Evolutionary conservation across 1,139 yeast genomes (phyloP).

Genomic region (Yamadazyma spencermartinsiae): DNA sequence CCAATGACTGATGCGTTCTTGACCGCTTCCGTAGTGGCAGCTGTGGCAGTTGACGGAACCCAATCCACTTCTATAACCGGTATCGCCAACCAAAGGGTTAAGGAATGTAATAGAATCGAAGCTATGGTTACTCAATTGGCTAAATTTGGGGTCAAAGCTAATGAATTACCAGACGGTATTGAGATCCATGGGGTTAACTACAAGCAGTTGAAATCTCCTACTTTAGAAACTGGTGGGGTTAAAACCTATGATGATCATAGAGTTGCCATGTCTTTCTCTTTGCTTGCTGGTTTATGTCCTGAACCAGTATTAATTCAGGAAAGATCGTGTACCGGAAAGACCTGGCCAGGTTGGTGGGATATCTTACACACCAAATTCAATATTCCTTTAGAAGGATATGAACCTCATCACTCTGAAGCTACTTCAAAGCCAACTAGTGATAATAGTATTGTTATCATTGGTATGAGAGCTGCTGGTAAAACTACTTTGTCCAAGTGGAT

Average conservation of each 20-base stretch:
- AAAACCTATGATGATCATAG: conserved; percentile 93
- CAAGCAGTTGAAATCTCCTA: conserved; percentile 50
- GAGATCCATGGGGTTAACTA: conserved; percentile 70
- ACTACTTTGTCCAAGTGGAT: conserved; percentile 83
- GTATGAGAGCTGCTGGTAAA: conserved; percentile 99
- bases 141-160: conserved; percentile 84
- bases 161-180: conserved; percentile 90
- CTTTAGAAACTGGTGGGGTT: conserved; percentile 52
- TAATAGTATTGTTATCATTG: conserved; percentile 77
- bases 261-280: conserved; percentile 96
- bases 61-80: conserved; percentile 82
- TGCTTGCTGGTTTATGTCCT: conserved; percentile 62
- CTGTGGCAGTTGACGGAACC: conserved; percentile 61
- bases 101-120: conserved; percentile 92
- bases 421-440: conserved; percentile 31
- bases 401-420: conserved; percentile 25
- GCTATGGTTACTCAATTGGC: conserved; percentile 91
- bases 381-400: conserved; percentile 69
- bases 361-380: conserved; percentile 69
- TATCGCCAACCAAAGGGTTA: conserved; percentile 96
- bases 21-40: conserved; percentile 96
- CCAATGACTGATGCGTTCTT: conserved; percentile 99
- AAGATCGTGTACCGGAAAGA: conserved; percentile 90
- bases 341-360: conserved; percentile 99
- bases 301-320: conserved; percentile 75